Evolutionary conservation across 305 asterid species (phyloP).

Genomic region (Plantago lanceolata): DNA sequence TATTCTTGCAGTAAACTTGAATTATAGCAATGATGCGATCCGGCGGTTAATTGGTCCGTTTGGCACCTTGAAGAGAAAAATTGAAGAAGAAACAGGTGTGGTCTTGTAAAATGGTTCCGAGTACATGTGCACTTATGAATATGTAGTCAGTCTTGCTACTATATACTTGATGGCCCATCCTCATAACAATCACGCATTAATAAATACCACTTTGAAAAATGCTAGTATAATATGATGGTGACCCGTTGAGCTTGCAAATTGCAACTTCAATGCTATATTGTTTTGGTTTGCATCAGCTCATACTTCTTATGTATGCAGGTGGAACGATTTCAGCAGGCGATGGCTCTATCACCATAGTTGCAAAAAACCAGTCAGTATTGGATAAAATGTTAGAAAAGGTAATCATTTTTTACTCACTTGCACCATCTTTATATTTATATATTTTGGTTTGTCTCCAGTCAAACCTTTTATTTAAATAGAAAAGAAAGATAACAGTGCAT

Average conservation of each 20-base stretch:
- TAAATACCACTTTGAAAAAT: neutral
- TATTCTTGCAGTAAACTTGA: constrained; percentile 55
- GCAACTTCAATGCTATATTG: neutral
- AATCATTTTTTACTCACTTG: constrained; percentile 15
- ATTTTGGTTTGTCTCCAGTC: neutral
- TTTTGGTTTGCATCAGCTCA: constrained; percentile 1
- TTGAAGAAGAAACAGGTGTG: constrained; percentile 92
- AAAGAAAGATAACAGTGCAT: neutral
- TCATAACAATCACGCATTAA: neutral
- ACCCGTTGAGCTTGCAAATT: neutral
- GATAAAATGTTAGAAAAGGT: constrained; percentile 87
- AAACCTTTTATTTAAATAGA: neutral
- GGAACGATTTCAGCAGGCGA: constrained; percentile 79
- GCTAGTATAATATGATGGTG: neutral
- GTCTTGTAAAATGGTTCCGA: neutral
- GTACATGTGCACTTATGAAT: constrained; percentile 5
- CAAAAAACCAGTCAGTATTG: constrained; percentile 70
- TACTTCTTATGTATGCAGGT: constrained; percentile 42
- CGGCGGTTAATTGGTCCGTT: constrained; percentile 95
- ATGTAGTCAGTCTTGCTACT: neutral
- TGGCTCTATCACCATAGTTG: constrained; percentile 69
- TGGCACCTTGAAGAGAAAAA: constrained; percentile 84
- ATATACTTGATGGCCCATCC: neutral
- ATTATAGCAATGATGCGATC: constrained; percentile 78
- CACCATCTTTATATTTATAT: neutral